A percentile compares a stretch with the other conserved stretches of the same genome.
phyloP scores from a whole-genome alignment of 2,329 filamentous ascomycete genomes.

The Didymella glomerata region DNA sequence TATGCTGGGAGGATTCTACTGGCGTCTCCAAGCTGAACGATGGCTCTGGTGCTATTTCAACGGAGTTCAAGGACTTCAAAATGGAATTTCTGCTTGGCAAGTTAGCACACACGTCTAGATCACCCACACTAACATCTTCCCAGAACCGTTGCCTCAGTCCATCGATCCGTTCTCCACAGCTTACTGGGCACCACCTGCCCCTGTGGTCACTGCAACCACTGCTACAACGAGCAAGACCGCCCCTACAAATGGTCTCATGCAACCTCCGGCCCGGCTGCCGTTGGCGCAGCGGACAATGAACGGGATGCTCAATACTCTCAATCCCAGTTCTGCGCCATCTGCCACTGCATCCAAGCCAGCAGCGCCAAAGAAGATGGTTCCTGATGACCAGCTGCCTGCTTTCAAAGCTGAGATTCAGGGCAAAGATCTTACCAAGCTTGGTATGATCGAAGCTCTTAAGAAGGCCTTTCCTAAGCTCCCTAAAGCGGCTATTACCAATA shows the following conservation, averaged over 20 bases:
- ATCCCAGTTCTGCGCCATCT: constrained; percentile 28
- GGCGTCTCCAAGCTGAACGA: constrained; percentile 55
- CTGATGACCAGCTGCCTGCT: constrained; percentile 67
- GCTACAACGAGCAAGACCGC: constrained; percentile 27
- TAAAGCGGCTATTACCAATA: constrained; percentile 75
- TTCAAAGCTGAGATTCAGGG: constrained; percentile 77
- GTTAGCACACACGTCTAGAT: constrained; percentile 33
- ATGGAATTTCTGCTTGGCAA: constrained; percentile 79
- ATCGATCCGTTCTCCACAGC: constrained; percentile 86
- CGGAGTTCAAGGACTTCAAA: constrained; percentile 67
- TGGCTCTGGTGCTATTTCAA: constrained; percentile 56
- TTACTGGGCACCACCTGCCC: constrained; percentile 71
- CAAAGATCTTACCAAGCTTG: constrained; percentile 76
- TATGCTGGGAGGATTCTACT: constrained; percentile 78
- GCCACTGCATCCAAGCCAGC: constrained; percentile 40
- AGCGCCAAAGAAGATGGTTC: constrained; percentile 60
- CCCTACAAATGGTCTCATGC: constrained; percentile 42
- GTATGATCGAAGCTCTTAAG: constrained; percentile 77
- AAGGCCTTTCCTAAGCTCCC: constrained; percentile 76
- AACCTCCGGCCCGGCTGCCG: constrained; percentile 54
- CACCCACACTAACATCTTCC: constrained; percentile 21
- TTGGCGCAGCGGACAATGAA: constrained; percentile 52
- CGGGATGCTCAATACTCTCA: constrained; percentile 45
- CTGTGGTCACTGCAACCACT: constrained; percentile 19
- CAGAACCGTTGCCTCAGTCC: constrained; percentile 59